These are phyloP conservation scores for Fusarium torreyae DNA, from an alignment of 2,329 filamentous ascomycete genomes.

Conservation along the genomic window DNA sequence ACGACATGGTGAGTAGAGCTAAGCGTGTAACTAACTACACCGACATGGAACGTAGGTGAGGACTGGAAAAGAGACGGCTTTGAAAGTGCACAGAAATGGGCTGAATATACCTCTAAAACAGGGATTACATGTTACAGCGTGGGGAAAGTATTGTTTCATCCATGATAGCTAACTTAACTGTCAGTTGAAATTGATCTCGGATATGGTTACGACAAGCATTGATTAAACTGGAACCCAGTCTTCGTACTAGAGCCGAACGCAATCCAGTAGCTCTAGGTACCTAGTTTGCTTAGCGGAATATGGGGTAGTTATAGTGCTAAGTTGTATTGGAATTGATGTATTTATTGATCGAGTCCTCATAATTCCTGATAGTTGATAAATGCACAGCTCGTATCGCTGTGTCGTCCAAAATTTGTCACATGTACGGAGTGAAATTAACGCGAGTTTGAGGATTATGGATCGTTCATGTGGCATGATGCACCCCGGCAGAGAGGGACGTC, in stretches of 20 bases:
- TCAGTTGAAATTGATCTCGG: not conserved
- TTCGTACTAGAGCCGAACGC: too few relatives aligned
- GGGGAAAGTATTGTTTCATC: too few relatives aligned
- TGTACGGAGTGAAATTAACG: not conserved
- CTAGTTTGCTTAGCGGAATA: slow-evolving; percentile 11
- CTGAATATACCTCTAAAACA: not conserved
- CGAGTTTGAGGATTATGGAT: not conserved
- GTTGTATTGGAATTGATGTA: not conserved
- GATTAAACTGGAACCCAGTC: not conserved
- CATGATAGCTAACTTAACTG: not conserved
- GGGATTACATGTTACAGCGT: not conserved
- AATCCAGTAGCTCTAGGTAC: not conserved
- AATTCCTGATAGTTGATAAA: not conserved
- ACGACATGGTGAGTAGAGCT: slow-evolving; percentile 25
- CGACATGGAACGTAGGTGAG: not conserved
- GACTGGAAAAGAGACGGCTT: not conserved
- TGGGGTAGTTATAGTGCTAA: not conserved
- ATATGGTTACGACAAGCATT: not conserved
- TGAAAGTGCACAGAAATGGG: not conserved
- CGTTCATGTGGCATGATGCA: slow-evolving; percentile 30
- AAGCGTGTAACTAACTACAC: not conserved
- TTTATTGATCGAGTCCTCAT: not conserved
- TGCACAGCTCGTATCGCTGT: not conserved
- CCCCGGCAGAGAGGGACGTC: slow-evolving; percentile 5
- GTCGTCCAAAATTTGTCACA: not conserved